Conservation (phyloP, 441 rosid species). For the Adansonia madagascariensis region DNA sequence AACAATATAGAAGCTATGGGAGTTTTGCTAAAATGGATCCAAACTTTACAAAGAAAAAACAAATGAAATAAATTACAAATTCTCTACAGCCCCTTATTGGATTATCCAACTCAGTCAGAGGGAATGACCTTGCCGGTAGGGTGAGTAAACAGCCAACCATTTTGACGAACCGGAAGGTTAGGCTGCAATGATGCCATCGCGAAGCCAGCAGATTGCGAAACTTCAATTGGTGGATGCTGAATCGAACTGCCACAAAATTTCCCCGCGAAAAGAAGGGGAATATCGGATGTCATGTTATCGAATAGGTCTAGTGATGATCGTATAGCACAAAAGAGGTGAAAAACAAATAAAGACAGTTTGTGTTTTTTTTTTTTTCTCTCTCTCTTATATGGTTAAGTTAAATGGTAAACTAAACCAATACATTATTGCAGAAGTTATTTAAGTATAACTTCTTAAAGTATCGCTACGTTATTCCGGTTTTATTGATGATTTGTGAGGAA, state of each 20-base stretch:
- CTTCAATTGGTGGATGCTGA: constrained; percentile 68
- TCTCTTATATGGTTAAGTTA: neutral
- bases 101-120: constrained; percentile 44
- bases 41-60: constrained; percentile 43
- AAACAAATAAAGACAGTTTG: neutral
- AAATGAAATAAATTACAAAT: constrained; percentile 35
- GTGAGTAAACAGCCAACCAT: constrained; percentile 68
- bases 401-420: neutral
- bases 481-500: neutral
- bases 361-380: too few species aligned
- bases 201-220: constrained; percentile 69
- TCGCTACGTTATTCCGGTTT: neutral
- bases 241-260: constrained; percentile 53
- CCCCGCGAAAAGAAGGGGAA: neutral
- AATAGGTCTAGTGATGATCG: neutral
- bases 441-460: neutral
- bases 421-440: neutral
- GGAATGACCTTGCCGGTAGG: constrained; percentile 67
- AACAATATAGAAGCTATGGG: constrained; percentile 26
- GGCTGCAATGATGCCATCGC: constrained; percentile 63
- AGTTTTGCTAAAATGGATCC: constrained; percentile 3
- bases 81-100: constrained; percentile 38
- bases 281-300: neutral
- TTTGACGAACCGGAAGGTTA: constrained; percentile 61
- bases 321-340: neutral